Evolutionary conservation across 2,329 filamentous ascomycete species (phyloP), one percentile per base, ranked within the genome.

Genomic region (Didymella glomerata): DNA sequence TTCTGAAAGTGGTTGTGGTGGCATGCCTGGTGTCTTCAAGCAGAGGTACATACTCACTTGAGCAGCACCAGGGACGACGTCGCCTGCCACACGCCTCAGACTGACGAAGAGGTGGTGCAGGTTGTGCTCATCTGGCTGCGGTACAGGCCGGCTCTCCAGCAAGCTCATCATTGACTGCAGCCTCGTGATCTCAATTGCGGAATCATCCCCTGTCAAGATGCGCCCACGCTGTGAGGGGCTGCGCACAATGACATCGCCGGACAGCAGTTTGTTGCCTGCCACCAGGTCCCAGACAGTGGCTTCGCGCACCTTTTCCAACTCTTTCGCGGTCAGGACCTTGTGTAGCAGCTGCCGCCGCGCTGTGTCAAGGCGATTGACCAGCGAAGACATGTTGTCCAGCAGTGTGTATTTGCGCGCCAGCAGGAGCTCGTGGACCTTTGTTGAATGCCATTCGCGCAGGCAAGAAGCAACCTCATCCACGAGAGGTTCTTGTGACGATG

Each of bases 401-500:
- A 89, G 86, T 48, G 85, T 81, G 78, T 99, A 99, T 74, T 93
- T 88, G 60, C 92, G 86, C 20, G 88, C 88, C 9, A 99, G 85
- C 1, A 99, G 84, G 24, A 98, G 83, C 74, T 96, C 92, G 79
- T 99, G 96, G 16, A 99, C 84, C 73, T 97, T 96, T 18, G 93
- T 97, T 20, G 95, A 96, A 79, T 99, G 94, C 96, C 95, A 99
- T 84, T 99, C 95, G 68, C 95, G 88, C 63, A 99, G 80, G 75
- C 95, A 99, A 3, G 93, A 97, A 14, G 95, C 93, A 69, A 99
- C 98, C 77, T 99, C 95, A 78, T 99, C 95, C 24, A 99, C 93
- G 61, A 99, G 79, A 2, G 95, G 95, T 76, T 99, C 96, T 9
- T 91, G 88, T 16, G 86, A 83, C 6, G 93, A 97, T 0, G 92